These are phyloP conservation scores for Pseudonitzschia pungens DNA, from an alignment of 108 stramenopile genomes.

Conservation along the genomic window DNA sequence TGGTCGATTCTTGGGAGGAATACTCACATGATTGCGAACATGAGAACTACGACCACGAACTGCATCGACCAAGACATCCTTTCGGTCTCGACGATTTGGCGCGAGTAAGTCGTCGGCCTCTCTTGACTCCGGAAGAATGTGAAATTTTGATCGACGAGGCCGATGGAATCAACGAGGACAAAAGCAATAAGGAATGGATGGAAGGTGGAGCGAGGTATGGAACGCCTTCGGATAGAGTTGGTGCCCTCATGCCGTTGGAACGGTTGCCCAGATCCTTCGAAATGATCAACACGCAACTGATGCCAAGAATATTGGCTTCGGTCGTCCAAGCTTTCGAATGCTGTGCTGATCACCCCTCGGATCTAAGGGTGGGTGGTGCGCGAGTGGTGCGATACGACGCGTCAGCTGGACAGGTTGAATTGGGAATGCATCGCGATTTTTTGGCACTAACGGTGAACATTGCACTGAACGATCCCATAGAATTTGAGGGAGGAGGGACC, in stretches of 20 bases:
- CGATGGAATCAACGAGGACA: neutral
- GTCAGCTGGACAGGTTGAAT: too few relatives aligned
- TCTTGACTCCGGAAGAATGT: neutral
- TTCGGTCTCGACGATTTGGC: neutral
- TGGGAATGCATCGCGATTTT: too few relatives aligned
- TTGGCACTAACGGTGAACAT: too few relatives aligned
- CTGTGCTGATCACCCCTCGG: too few relatives aligned
- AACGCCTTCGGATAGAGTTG: neutral
- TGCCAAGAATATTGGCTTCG: too few relatives aligned
- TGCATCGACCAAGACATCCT: neutral
- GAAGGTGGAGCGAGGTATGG: slow-evolving; percentile 3
- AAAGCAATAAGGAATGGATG: neutral
- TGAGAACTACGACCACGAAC: neutral
- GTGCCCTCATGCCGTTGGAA: neutral
- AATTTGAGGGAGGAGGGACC: too few relatives aligned
- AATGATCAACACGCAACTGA: too few relatives aligned
- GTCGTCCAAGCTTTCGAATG: too few relatives aligned
- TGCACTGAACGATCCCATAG: too few relatives aligned
- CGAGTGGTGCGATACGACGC: too few relatives aligned
- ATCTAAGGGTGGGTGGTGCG: too few relatives aligned
- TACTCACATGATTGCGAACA: neutral
- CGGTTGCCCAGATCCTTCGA: too few relatives aligned
- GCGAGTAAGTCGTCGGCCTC: neutral
- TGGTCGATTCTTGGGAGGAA: neutral
- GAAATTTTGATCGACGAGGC: slow-evolving; percentile 7